These are phyloP conservation scores for Datura wrightii DNA, from an alignment of 257 asterid genomes.

Conservation along the genomic window DNA sequence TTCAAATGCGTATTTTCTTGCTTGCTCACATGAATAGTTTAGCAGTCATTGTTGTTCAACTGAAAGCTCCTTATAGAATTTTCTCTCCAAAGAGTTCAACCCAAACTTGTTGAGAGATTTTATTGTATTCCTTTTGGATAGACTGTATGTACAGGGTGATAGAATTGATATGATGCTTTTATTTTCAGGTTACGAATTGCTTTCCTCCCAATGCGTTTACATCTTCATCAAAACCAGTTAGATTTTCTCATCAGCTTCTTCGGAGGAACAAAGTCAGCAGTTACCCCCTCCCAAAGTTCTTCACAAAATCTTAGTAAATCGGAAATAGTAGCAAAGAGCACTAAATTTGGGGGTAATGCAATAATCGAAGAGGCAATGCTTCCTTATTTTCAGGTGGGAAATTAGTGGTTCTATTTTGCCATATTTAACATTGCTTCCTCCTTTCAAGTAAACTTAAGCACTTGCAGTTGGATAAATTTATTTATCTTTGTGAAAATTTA, in stretches of 20 bases:
- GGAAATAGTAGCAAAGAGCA: conserved; percentile 50
- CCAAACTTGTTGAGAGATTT: conserved; percentile 11
- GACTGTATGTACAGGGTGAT: conserved; percentile 24
- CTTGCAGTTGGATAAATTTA: conserved; percentile 5
- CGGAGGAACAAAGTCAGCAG: conserved; percentile 65
- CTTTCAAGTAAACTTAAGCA: not conserved
- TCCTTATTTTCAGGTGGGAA: conserved; percentile 87
- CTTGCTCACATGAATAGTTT: not conserved
- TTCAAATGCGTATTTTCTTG: not conserved
- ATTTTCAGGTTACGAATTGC: conserved; percentile 77
- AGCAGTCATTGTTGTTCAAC: conserved; percentile 8
- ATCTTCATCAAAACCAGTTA: conserved; percentile 97
- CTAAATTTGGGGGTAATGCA: conserved; percentile 47
- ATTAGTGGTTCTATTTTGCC: conserved; percentile 30
- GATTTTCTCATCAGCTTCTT: conserved; percentile 93
- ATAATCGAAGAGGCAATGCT: conserved; percentile 86
- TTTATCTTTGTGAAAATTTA: not conserved
- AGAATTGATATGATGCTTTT: conserved; percentile 1
- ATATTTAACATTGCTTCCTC: conserved; percentile 4
- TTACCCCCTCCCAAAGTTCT: conserved; percentile 51
- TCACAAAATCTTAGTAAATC: conserved; percentile 48
- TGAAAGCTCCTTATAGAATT: not conserved
- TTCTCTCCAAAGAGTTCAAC: conserved; percentile 6
- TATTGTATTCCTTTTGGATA: not conserved
- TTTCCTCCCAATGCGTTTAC: conserved; percentile 80